Percentiles rank a stretch among this genome's conserved stretches.
These are phyloP conservation scores for Eucalyptus polyanthemos DNA, from an alignment of 345 rosid genomes.

Conservation along the genomic window DNA sequence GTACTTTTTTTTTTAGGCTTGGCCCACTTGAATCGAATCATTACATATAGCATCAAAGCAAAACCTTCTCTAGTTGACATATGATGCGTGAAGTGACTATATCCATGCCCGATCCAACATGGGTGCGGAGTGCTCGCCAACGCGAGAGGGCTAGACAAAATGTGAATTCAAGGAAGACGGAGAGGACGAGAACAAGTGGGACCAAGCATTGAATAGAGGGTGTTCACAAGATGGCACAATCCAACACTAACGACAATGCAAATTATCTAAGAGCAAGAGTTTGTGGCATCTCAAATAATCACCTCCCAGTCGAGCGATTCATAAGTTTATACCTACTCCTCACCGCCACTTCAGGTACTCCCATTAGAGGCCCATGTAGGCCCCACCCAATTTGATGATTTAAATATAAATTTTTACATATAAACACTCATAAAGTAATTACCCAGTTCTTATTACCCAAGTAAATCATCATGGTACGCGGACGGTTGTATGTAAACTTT, in stretches of 20 bases:
- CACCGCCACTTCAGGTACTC: background rate
- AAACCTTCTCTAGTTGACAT: accelerated
- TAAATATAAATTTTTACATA: background rate
- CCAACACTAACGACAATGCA: background rate
- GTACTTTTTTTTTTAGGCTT: background rate
- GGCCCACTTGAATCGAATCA: background rate
- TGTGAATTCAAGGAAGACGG: background rate
- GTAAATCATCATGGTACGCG: background rate
- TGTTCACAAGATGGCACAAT: background rate
- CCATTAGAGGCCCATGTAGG: background rate
- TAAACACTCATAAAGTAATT: background rate
- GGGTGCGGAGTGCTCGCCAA: background rate
- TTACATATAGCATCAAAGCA: background rate
- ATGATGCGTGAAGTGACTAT: background rate
- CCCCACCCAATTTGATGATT: background rate
- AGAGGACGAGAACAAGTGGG: background rate
- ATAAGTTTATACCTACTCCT: background rate
- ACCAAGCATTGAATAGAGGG: background rate
- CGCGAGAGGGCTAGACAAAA: background rate
- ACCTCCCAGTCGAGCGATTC: accelerated
- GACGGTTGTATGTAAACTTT: background rate
- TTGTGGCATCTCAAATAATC: background rate
- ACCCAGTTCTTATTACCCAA: background rate
- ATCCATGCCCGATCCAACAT: background rate
- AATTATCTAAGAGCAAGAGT: background rate